Base-by-base conservation (phyloP, 1,284 basidiomycete species). In the Cerrena zonata region DNA sequence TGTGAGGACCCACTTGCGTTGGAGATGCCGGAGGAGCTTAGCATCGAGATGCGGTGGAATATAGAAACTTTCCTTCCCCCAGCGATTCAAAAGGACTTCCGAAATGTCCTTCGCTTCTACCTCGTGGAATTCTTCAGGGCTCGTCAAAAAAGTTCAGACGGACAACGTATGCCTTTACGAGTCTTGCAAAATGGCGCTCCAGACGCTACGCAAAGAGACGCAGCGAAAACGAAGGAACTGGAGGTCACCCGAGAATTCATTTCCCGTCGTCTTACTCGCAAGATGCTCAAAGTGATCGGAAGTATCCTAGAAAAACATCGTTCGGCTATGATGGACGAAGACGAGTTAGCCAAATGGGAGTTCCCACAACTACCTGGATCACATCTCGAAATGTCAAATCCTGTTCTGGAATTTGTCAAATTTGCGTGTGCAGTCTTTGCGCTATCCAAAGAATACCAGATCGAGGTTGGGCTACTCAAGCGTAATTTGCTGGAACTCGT, bases 31-130 rank as follows among this genome's bases (percentile, higher is more conserved):
- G 77, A 84, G 39, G 78, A 82, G 45, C 71, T 89, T 18, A 70
- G 79, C 2, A 75, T 96, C 51, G 89, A 93, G 61, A 93, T 94
- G 89, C 80, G 84, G 54, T 99, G 95, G 94, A 99, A 99, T 66
- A 91, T 99, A 55, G 80, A 88, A 54, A 80, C 82, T 0, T 98
- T 97, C 76, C 80, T 99, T 7, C 95, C 96, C 0, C 79, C 79
- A 0, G 84, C 85, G 4, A 74, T 95, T 26, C 94, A 95, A 61
- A 71, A 77, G 10, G 82, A 93, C 56, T 98, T 99, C 62, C 76
- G 78, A 49, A 68, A 76, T 11, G 76, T 84, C 38, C 73, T 97
- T 18, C 89, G 90, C 41, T 85, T 81, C 63, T 97, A 91, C 72
- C 87, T 98, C 53, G 78, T 90, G 53, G 89, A 93, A 60, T 75